phyloP scores from a whole-genome alignment of 1,284 basidiomycete species.

The Trametes polyzona region DNA sequence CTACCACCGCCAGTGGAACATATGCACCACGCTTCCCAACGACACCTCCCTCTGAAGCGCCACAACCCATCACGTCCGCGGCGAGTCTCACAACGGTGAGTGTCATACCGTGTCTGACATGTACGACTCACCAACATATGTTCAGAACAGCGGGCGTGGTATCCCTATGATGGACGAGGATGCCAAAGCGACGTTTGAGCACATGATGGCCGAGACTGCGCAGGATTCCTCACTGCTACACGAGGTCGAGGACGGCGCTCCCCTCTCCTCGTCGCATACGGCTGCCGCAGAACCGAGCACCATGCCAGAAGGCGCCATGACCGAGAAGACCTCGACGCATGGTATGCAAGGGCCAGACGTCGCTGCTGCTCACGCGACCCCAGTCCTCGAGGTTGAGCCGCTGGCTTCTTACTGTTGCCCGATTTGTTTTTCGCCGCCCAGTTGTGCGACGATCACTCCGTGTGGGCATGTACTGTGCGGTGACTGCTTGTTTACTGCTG shows the following conservation, averaged over 20 bases:
- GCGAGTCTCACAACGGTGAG: too few relatives aligned
- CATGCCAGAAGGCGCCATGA: neutral
- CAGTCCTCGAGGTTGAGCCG: constrained; percentile 41
- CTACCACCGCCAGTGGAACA: too few relatives aligned
- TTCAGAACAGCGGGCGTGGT: neutral
- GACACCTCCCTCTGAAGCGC: too few relatives aligned
- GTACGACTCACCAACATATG: neutral
- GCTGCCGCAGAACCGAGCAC: neutral
- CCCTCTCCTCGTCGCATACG: neutral
- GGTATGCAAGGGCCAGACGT: neutral
- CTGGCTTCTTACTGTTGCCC: constrained; percentile 73
- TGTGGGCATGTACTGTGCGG: constrained; percentile 82
- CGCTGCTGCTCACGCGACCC: constrained; percentile 7
- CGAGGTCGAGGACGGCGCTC: neutral
- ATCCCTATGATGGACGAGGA: neutral
- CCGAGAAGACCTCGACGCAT: neutral
- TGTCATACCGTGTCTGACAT: neutral
- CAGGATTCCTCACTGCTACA: neutral
- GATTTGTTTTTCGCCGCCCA: constrained; percentile 76
- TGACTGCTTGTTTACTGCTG: constrained; percentile 72
- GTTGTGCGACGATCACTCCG: constrained; percentile 74
- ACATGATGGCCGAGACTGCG: constrained; percentile 4
- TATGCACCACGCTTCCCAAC: too few relatives aligned
- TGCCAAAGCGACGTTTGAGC: constrained; percentile 1
- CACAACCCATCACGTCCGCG: too few relatives aligned